These are phyloP conservation scores for Phytophthora boehmeriae DNA, from an alignment of 352 stramenopile genomes.

Conservation along the genomic window DNA sequence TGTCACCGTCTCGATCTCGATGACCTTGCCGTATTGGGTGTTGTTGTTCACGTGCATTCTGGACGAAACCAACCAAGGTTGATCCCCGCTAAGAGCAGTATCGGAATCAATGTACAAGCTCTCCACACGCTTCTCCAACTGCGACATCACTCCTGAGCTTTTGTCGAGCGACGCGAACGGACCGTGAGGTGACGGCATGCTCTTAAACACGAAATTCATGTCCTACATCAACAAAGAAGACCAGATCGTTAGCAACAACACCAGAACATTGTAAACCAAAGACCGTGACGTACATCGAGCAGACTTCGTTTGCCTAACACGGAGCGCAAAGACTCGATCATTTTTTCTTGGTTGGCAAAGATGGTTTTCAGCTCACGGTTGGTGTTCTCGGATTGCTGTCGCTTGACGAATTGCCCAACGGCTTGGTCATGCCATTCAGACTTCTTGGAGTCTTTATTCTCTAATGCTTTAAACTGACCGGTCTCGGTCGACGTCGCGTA, in stretches of 20 bases:
- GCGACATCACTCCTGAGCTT: slow-evolving; percentile 8
- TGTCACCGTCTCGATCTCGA: slow-evolving; percentile 28
- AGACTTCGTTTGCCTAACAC: slow-evolving; percentile 6
- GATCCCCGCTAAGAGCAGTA: slow-evolving; percentile 9
- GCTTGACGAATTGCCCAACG: slow-evolving; percentile 9
- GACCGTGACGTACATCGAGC: slow-evolving; percentile 6
- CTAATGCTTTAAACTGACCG: not conserved
- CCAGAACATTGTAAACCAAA: not conserved
- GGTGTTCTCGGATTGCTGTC: slow-evolving; percentile 23
- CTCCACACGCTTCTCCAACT: slow-evolving; percentile 17
- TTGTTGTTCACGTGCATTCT: slow-evolving; percentile 22
- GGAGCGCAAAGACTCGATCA: slow-evolving; percentile 3
- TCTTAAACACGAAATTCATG: slow-evolving; percentile 23
- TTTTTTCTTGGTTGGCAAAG: slow-evolving; percentile 15
- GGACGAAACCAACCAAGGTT: slow-evolving; percentile 14
- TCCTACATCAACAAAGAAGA: slow-evolving; percentile 7
- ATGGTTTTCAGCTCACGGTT: slow-evolving; percentile 19
- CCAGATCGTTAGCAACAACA: too few species aligned
- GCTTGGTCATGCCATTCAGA: slow-evolving; percentile 14
- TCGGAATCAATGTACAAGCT: slow-evolving; percentile 13
- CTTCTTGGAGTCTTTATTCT: not conserved
- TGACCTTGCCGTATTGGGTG: slow-evolving; percentile 24
- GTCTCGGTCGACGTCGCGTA: not conserved
- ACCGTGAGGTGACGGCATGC: slow-evolving; percentile 3
- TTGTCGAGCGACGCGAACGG: slow-evolving; percentile 1